Conservation (phyloP, 140 eudicot species). For the Cichorium intybus region DNA sequence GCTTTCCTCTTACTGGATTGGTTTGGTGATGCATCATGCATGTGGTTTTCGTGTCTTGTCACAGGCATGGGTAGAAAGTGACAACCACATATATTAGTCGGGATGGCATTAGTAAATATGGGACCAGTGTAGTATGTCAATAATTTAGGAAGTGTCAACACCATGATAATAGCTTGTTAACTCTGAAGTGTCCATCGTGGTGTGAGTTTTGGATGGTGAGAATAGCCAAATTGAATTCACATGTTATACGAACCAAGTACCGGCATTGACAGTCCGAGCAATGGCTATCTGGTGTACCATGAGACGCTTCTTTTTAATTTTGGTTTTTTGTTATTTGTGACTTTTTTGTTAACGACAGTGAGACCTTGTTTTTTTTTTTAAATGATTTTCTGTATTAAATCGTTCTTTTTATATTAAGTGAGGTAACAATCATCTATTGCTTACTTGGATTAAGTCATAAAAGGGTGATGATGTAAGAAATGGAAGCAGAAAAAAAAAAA, state of each 20-base stretch:
- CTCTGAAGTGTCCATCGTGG: constrained; percentile 22
- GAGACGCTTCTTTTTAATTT: constrained; percentile 24
- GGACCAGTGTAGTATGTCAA: constrained; percentile 26
- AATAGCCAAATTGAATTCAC: constrained; percentile 17
- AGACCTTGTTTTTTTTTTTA: too few relatives aligned
- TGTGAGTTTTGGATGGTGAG: constrained; percentile 18
- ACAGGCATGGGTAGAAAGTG: constrained; percentile 12
- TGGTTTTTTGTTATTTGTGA: constrained; percentile 12
- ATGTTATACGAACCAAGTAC: constrained; percentile 20
- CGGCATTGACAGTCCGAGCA: constrained; percentile 13
- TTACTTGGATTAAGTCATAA: too few relatives aligned
- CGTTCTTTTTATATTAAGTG: not conserved
- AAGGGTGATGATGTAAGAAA: too few relatives aligned
- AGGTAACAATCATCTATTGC: too few relatives aligned
- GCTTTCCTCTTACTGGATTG: not conserved
- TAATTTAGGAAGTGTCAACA: constrained; percentile 33
- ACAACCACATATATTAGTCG: constrained; percentile 15
- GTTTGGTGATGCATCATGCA: not conserved
- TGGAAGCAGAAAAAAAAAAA: not conserved
- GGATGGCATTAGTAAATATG: constrained; percentile 23
- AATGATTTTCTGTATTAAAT: not conserved
- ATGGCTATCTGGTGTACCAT: constrained; percentile 5
- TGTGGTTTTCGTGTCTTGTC: constrained; percentile 1
- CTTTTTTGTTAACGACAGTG: not conserved
- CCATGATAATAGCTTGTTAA: constrained; percentile 19